These are phyloP conservation scores for Sclerotinia sclerotiorum DNA, from an alignment of 2,329 filamentous ascomycete species.

Conservation along the genomic window DNA sequence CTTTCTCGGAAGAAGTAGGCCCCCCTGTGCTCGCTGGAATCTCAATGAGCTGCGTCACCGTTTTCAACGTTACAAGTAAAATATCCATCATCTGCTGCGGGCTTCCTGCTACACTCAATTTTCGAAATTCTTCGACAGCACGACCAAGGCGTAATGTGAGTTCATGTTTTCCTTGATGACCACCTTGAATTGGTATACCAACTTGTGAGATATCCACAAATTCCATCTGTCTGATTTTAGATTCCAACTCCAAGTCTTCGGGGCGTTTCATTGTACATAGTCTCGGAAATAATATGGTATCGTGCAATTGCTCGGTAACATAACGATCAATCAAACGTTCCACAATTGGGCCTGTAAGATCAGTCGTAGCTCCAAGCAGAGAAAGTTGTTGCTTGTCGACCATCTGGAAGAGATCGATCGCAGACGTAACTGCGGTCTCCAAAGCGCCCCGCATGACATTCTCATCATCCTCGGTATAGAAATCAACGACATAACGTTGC, in stretches of 20 bases:
- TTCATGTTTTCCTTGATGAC: conserved; percentile 75
- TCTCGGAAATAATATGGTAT: conserved; percentile 77
- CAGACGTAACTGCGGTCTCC: conserved; percentile 87
- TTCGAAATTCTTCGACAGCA: conserved; percentile 86
- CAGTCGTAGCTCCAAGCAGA: conserved; percentile 85
- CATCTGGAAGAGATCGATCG: conserved; percentile 92
- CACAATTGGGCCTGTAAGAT: conserved; percentile 86
- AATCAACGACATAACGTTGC: conserved; percentile 48
- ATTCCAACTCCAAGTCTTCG: conserved; percentile 85
- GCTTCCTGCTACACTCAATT: conserved; percentile 67
- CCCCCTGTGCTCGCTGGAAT: conserved; percentile 43
- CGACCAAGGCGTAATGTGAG: conserved; percentile 72
- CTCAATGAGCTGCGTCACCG: conserved; percentile 68
- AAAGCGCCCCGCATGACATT: conserved; percentile 84
- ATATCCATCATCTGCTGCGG: conserved; percentile 44
- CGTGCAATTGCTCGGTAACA: conserved; percentile 88
- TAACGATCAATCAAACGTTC: conserved; percentile 95
- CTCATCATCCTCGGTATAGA: conserved; percentile 86
- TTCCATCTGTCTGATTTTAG: conserved; percentile 89
- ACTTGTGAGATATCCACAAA: conserved; percentile 93
- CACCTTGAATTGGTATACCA: conserved; percentile 81
- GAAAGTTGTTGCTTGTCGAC: conserved; percentile 96
- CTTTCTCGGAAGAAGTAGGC: conserved; percentile 41
- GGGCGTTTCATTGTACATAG: conserved; percentile 73
- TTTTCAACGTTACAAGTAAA: conserved; percentile 60